Evolutionary conservation across 345 rosid species (phyloP).

Genomic region (Raphanus sativus): DNA sequence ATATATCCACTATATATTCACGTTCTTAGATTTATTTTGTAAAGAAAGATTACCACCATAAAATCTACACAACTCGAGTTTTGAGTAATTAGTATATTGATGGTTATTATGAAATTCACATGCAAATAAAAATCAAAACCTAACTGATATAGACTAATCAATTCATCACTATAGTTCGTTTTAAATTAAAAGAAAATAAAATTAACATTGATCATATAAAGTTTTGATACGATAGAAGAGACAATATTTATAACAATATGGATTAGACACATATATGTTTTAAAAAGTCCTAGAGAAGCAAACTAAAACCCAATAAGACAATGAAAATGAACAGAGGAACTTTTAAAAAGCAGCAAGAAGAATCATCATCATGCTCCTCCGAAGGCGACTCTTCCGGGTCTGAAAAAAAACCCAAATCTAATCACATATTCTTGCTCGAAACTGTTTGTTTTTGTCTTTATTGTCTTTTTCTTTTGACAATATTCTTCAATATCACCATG

Average conservation of each 20-base stretch:
- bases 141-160: not conserved
- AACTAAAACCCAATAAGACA: constrained; percentile 28
- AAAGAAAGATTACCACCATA: not conserved
- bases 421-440: constrained; percentile 17
- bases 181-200: too few relatives aligned
- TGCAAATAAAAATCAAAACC: not conserved
- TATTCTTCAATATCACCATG: constrained; percentile 32
- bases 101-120: not conserved
- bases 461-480: constrained; percentile 13
- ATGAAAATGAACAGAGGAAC: constrained; percentile 22
- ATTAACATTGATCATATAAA: not conserved
- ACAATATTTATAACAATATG: not conserved
- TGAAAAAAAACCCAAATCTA: constrained; percentile 35
- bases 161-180: not conserved
- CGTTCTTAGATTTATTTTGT: not conserved
- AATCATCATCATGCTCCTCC: constrained; percentile 38
- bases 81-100: not conserved
- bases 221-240: not conserved
- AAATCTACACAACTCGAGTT: not conserved
- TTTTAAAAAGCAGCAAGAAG: constrained; percentile 30
- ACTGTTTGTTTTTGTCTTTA: constrained; percentile 33
- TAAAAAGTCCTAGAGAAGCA: constrained; percentile 18
- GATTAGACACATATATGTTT: constrained; percentile 10
- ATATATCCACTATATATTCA: not conserved
- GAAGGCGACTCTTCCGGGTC: constrained; percentile 45